Conservation (phyloP, 352 stramenopile genomes). For the Phytopythium chamaehyphon region DNA sequence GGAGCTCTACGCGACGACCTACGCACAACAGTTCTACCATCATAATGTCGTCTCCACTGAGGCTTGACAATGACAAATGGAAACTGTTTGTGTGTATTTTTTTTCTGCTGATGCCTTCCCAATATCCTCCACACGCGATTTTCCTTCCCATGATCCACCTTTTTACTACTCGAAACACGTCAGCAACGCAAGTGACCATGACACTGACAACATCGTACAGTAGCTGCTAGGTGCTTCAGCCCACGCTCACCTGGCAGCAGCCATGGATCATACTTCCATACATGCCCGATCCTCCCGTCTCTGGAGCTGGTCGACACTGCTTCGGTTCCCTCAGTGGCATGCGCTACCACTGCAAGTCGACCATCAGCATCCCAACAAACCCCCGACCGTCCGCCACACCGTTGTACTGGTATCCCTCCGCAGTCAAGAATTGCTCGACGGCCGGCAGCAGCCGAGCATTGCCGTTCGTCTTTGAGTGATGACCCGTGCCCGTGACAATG, state of each 20-base stretch:
- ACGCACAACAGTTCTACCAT: too few relatives aligned
- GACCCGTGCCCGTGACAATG: constrained; percentile 76
- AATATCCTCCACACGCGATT: constrained; percentile 6
- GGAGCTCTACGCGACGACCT: too few relatives aligned
- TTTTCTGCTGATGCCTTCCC: constrained; percentile 4
- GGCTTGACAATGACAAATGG: neutral
- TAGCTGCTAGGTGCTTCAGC: too few relatives aligned
- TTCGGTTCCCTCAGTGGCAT: too few relatives aligned
- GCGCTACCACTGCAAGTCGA: constrained; percentile 72
- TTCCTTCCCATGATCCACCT: constrained; percentile 10
- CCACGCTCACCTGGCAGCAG: too few relatives aligned
- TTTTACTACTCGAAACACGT: constrained; percentile 4
- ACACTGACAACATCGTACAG: neutral
- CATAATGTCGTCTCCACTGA: neutral
- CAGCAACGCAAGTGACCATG: neutral
- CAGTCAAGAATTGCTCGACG: constrained; percentile 72
- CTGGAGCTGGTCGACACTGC: neutral
- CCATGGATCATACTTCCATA: constrained; percentile 2
- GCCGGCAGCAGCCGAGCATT: constrained; percentile 71
- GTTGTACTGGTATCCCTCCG: constrained; percentile 72
- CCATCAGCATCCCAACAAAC: constrained; percentile 82
- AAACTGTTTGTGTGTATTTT: constrained; percentile 1
- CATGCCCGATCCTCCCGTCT: neutral
- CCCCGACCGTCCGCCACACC: constrained; percentile 65
- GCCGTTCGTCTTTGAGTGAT: constrained; percentile 69